Evolutionary conservation across 495 filamentous ascomycete genomes (phyloP), one percentile per base, ranked within the genome.

Genomic region (Elaphomyces granulatus): DNA sequence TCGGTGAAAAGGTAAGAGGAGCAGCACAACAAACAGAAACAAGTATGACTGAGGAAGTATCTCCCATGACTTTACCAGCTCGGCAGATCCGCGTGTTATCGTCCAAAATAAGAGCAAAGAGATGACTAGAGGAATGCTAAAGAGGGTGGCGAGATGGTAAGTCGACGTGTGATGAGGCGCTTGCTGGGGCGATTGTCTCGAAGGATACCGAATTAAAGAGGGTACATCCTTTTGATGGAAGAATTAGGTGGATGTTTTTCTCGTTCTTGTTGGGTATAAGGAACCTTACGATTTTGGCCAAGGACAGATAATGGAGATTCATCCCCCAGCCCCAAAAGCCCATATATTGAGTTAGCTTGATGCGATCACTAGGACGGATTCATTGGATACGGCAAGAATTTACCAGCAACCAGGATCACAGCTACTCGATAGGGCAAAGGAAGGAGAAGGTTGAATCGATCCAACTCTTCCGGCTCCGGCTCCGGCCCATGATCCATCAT

Each of bases 251-350:
- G 45, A n/a, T n/a, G n/a, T n/a, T n/a, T n/a, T n/a, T n/a, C n/a
- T 18, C 34, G 15, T 10, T 20, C 15, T 32, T 31, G 15, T 32
- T 20, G 40, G 36, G 42, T 20, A 45, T 30, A 43, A 36, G 38
- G 36, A 34, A 42, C 56, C 71, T 42, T 55, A 80, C 79, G 62
- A 94, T 87, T 52, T 77, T 77, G 45, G 72, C 59, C 40, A 75
- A 57, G 48, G 73, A 65, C 28, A 94, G 72, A 58, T 80, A 87
- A 37, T 94, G 83, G 15, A 94, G 72, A 61, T 90, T 93, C 41
- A 79, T 48, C 37, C 77, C 86, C 85, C 85, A 94, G 48, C 80
- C 84, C 87, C 87, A 94, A 48, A 92, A 75, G 45, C 82, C 84
- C 16, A 36, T 20, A 37, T 16, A 42, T 34, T 40, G 15, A 2